phyloP scores from a whole-genome alignment of 2,329 filamentous ascomycete genomes.

The Pezicula neosporulosa region DNA sequence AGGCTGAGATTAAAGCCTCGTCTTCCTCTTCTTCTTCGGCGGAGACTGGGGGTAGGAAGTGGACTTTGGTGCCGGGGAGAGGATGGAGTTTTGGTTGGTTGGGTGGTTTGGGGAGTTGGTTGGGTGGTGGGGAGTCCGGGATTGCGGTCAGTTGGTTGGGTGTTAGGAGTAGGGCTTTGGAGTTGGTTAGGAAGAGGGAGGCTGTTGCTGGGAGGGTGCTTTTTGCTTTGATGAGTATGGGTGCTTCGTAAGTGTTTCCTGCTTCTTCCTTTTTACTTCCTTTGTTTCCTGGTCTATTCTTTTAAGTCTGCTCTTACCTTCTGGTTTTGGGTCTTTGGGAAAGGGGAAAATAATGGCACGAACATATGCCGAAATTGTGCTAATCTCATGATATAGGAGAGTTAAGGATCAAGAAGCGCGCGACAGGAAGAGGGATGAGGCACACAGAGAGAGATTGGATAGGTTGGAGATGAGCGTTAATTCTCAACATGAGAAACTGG shows the following conservation, averaged over 20 bases:
- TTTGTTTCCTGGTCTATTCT: not conserved
- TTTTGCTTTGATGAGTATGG: constrained; percentile 46
- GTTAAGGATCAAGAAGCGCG: constrained; percentile 20
- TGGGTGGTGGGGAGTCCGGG: constrained; percentile 19
- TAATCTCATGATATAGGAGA: constrained; percentile 7
- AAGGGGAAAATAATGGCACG: no score
- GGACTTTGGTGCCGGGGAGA: constrained; percentile 34
- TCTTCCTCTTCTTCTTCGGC: no score
- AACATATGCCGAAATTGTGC: not conserved
- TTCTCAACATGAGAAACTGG: constrained; percentile 12
- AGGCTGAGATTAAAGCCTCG: constrained; percentile 33
- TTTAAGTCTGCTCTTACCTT: not conserved
- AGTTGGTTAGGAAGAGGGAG: constrained; percentile 43
- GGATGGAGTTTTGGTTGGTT: constrained; percentile 28
- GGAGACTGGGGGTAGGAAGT: constrained; percentile 22
- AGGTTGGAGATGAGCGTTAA: constrained; percentile 15
- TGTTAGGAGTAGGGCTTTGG: constrained; percentile 40
- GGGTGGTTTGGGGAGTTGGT: no score
- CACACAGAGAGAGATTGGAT: constrained; percentile 14
- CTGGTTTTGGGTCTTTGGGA: not conserved
- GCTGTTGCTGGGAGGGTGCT: constrained; percentile 40
- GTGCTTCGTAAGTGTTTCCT: constrained; percentile 34
- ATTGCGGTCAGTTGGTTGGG: constrained; percentile 43
- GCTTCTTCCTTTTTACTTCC: not conserved
- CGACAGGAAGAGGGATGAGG: constrained; percentile 15